Base-by-base conservation (phyloP, 2,329 filamentous ascomycete species). In the Sphaerulina musiva region DNA sequence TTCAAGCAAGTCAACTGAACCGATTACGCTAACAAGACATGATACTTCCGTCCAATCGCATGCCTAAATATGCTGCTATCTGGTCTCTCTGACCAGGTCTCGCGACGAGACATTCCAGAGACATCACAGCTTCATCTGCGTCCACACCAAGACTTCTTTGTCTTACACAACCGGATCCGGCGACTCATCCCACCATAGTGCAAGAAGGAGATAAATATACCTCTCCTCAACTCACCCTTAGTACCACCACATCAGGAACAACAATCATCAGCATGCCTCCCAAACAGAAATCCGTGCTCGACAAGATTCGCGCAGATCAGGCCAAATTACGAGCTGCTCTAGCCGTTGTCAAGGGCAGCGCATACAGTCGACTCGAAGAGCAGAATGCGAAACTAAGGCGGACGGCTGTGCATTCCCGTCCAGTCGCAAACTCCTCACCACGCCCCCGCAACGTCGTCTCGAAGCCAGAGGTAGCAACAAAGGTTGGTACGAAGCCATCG, bases 251-350 rank as follows among this genome's bases (percentile, higher is more conserved):
- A 31, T 44, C 42, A 23, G 23, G 42, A 20, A 44, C 42, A n/a
- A 44, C n/a, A 44, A 69, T 6, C 48, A 69, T 6, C 48, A 23
- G n/a, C 47, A 51, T 46, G 34, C 43, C 39, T 10, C 23, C 36
- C 11, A 45, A 49, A 26, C 51, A 55, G 36, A 39, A 39, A n/a
- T 51, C 53, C 14, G 26, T 47, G 43, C 43, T 55, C 6, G 53
- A 50, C 11, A 43, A 42, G 36, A 55, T 55, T 23, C 41, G 47
- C 6, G 53, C 43, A 10, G 47, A n/a, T 6, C 29, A 41, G 26
- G 44, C 43, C 7, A 55, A 46, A 31, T 14, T 26, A 20, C 36
- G 42, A 9, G 48, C 44, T 39, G 26, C 42, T 5, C 40, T 34
- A 23, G 23, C 41, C 17, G 26, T 49, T 26, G 36, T 46, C 12